These are phyloP conservation scores for Lepidium africanum DNA, from an alignment of 345 rosid genomes.

Conservation along the genomic window DNA sequence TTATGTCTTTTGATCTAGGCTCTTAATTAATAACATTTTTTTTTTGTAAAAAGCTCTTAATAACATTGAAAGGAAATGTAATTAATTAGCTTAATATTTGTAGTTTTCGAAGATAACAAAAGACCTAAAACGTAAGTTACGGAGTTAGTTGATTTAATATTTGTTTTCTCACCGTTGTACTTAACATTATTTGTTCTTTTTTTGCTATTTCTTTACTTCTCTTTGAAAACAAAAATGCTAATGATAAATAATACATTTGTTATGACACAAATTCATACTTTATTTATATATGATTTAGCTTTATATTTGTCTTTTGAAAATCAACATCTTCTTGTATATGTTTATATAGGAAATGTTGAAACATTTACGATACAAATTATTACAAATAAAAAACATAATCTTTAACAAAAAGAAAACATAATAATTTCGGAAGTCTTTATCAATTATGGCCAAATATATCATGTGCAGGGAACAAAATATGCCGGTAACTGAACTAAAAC, in stretches of 20 bases:
- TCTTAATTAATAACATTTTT: too few species aligned
- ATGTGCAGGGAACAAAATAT: conserved; percentile 18
- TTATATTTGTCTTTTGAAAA: too few species aligned
- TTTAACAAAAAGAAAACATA: background rate
- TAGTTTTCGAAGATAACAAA: background rate
- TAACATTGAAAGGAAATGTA: background rate
- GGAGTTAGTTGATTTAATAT: background rate
- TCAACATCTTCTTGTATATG: too few species aligned
- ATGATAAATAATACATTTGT: too few species aligned
- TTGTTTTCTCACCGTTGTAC: background rate
- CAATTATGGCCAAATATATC: conserved; percentile 13
- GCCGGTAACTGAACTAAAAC: conserved; percentile 12
- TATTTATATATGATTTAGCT: too few species aligned
- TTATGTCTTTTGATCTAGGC: conserved; percentile 1
- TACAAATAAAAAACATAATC: too few species aligned
- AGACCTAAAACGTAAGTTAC: background rate
- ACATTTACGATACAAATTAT: too few species aligned
- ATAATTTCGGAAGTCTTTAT: background rate
- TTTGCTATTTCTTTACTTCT: background rate
- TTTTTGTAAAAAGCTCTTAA: too few species aligned
- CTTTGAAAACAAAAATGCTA: too few species aligned
- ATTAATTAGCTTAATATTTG: conserved; percentile 1
- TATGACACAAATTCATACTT: too few species aligned
- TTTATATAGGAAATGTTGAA: too few species aligned
- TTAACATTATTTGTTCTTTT: background rate